phyloP scores from a whole-genome alignment of 352 stramenopile genomes.

The Pythium vanterpoolii region DNA sequence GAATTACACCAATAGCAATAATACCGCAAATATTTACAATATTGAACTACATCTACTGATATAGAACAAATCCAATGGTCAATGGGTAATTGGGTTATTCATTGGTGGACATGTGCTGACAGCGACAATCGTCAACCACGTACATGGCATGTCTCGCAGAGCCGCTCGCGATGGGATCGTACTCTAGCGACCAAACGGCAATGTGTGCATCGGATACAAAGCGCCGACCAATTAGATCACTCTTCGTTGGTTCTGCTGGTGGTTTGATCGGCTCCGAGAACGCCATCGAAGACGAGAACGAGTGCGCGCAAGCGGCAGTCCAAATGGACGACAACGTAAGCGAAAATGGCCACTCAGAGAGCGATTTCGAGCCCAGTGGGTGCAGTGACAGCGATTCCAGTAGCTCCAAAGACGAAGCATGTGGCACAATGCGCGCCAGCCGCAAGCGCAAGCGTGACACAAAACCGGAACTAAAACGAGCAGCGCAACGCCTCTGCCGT shows the following conservation, averaged over 20 bases:
- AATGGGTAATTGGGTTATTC: conserved; percentile 14
- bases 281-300: conserved; percentile 11
- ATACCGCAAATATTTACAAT: neutral
- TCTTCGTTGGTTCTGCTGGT: conserved; percentile 5
- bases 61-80: no score
- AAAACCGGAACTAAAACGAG: neutral
- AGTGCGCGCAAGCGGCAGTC: neutral
- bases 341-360: conserved; percentile 4
- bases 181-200: neutral
- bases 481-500: neutral
- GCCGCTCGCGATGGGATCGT: neutral
- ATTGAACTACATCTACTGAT: no score
- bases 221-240: conserved; percentile 1
- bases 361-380: conserved; percentile 13
- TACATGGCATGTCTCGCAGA: conserved; percentile 7
- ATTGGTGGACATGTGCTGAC: conserved; percentile 5
- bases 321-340: neutral
- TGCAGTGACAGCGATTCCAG: neutral
- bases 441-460: conserved; percentile 21
- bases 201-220: neutral
- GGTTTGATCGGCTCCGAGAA: neutral
- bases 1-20: neutral
- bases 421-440: neutral
- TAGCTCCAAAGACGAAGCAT: neutral
- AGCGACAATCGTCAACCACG: neutral